These are phyloP conservation scores for Bonia amplexicaulis DNA, from an alignment of 176 grass and related monocot genomes.

Conservation along the genomic window DNA sequence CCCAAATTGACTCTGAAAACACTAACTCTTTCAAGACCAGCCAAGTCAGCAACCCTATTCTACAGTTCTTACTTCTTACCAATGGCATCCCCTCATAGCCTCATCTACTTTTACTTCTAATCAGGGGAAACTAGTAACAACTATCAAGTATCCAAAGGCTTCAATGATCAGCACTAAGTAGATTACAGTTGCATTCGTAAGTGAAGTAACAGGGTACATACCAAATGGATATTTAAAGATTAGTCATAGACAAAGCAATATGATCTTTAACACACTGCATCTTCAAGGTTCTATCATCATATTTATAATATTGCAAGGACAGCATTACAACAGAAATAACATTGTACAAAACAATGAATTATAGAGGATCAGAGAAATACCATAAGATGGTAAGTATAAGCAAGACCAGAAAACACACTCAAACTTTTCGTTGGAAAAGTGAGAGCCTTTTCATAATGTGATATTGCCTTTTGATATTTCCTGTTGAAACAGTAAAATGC, in stretches of 20 bases:
- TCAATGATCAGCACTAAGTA: background rate
- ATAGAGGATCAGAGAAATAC: conserved; percentile 43
- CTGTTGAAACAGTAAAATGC: conserved; percentile 45
- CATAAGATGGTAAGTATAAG: conserved; percentile 87
- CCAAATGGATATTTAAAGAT: background rate
- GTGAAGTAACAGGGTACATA: background rate
- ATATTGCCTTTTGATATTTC: conserved; percentile 78
- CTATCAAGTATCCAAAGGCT: background rate
- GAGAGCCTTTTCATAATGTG: conserved; percentile 90
- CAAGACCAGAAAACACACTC: conserved; percentile 78
- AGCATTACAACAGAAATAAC: conserved; percentile 15
- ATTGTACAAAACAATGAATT: background rate
- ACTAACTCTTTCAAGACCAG: background rate
- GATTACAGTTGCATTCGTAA: background rate
- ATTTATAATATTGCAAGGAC: background rate
- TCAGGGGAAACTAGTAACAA: background rate
- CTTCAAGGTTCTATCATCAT: background rate
- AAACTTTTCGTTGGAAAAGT: conserved; percentile 85
- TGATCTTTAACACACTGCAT: background rate
- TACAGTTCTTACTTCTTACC: background rate
- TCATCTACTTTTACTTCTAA: background rate
- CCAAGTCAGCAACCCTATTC: background rate
- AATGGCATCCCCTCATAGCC: background rate
- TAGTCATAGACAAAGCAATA: background rate
- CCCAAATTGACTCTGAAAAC: background rate